Evolutionary conservation across 2,329 filamentous ascomycete species (phyloP), one percentile per base, ranked within the genome.

Genomic region (Arthroderma sp.): DNA sequence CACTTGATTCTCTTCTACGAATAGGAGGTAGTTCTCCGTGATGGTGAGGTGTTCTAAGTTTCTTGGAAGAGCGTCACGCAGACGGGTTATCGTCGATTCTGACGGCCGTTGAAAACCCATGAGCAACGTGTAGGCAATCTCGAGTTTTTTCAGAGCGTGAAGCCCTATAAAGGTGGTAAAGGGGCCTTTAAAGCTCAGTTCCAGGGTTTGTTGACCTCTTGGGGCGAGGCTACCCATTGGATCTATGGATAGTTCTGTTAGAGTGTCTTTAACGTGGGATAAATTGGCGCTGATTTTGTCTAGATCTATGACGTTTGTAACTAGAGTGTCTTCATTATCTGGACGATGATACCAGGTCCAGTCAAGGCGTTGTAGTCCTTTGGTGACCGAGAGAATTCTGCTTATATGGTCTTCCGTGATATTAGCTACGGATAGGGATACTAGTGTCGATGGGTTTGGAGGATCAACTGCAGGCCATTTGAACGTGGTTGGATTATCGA

Each of bases 201-300:
- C 11, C 28, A 32, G 38, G 27, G 37, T 29, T 31, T 42, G 31
- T 6, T 31, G 30, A 11, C 36, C 31, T 33, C 15, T 22, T 22
- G 22, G 6, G n/a, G 38, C 9, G 31, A 36, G 27, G 38, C 31
- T 39, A 37, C 38, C 4, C 28, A 5, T 4, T 11, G 32, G 50
- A 15, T 43, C 34, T 11, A 56, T 54, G 8, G 27, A 50, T 27
- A 56, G 44, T 5, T 54, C 50, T 4, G 37, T 51, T 28, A 55
- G 28, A 32, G 53, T 55, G 3, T 37, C 44, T 40, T 32, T 37
- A 43, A 54, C 47, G 42, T 47, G 45, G 47, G 49, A 53, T 49
- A 55, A 9, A 11, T 44, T 49, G 30, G 46, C 47, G 4, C 33
- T 49, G 28, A 55, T 39, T 15, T 34, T 44, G 29, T 54, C 50